Conservation (phyloP, 2,329 filamentous ascomycete genomes). For the Aspergillus felis region DNA sequence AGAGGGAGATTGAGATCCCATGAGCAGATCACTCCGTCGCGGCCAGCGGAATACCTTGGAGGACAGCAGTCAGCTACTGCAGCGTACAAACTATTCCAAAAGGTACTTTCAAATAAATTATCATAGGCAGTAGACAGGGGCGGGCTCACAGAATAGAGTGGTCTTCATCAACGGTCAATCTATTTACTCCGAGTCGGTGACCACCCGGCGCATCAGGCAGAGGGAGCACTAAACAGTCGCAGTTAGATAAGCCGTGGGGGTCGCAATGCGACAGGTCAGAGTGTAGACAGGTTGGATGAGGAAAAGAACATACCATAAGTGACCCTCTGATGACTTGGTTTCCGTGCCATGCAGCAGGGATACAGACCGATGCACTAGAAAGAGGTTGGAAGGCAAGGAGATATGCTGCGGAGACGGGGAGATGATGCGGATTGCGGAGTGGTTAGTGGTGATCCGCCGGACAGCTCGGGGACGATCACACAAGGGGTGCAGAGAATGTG, state of each 20-base stretch:
- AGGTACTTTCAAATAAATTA: not conserved
- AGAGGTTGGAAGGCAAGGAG: conserved; percentile 15
- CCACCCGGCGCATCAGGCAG: conserved; percentile 72
- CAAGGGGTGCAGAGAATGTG: conserved; percentile 5
- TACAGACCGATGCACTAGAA: not conserved
- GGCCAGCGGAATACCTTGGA: conserved; percentile 83
- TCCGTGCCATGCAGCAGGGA: conserved; percentile 57
- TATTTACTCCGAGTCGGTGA: conserved; percentile 91
- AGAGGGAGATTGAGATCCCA: conserved; percentile 67
- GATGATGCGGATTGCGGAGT: conserved; percentile 12
- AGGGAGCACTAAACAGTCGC: conserved; percentile 57
- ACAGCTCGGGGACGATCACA: conserved; percentile 16
- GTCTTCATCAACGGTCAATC: conserved; percentile 77
- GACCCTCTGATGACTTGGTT: conserved; percentile 63
- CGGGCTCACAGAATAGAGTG: conserved; percentile 76
- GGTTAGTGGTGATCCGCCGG: conserved; percentile 1
- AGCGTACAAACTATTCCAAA: not conserved
- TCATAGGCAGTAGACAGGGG: not conserved
- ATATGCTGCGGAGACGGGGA: conserved; percentile 14
- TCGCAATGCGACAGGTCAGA: not conserved
- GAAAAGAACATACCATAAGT: conserved; percentile 58
- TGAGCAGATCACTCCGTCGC: conserved; percentile 92
- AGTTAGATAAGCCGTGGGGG: not conserved
- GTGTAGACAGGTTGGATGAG: not conserved
- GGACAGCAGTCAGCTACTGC: not conserved